phyloP scores from a whole-genome alignment of 2,329 filamentous ascomycete species.

The Penicillium fuscoglaucum region DNA sequence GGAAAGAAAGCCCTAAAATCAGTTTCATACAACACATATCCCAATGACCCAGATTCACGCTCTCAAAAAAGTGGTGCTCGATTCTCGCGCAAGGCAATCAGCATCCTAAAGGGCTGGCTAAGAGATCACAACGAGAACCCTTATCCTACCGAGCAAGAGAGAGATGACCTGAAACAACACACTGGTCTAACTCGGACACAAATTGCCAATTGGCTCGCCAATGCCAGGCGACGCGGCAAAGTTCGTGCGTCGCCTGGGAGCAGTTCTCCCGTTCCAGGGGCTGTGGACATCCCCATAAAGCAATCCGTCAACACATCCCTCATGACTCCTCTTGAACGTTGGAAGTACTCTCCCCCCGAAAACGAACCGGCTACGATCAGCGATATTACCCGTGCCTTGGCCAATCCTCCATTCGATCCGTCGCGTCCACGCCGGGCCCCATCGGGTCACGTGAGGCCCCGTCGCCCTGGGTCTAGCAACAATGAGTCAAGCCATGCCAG shows the following conservation, averaged over 20 bases:
- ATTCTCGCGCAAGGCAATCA: constrained; percentile 78
- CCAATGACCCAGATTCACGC: constrained; percentile 41
- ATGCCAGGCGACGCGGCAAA: constrained; percentile 81
- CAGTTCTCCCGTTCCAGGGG: constrained; percentile 67
- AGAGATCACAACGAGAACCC: constrained; percentile 76
- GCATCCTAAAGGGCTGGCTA: constrained; percentile 81
- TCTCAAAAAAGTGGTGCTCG: constrained; percentile 68
- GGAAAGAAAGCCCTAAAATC: constrained; percentile 46
- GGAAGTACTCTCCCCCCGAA: constrained; percentile 68
- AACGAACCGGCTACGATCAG: constrained; percentile 66
- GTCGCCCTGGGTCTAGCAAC: constrained; percentile 45
- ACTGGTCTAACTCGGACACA: constrained; percentile 81
- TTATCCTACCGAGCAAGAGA: constrained; percentile 85
- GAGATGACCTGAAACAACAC: constrained; percentile 72
- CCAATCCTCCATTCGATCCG: constrained; percentile 41
- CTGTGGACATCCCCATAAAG: constrained; percentile 71
- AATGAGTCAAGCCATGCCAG: constrained; percentile 55
- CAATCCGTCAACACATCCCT: constrained; percentile 52
- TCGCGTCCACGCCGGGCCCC: constrained; percentile 33
- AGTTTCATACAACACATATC: constrained; percentile 34
- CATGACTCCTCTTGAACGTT: constrained; percentile 67
- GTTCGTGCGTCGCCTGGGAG: constrained; percentile 63
- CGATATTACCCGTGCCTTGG: constrained; percentile 64
- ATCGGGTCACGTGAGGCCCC: constrained; percentile 35
- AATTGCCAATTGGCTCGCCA: constrained; percentile 90